These are phyloP conservation scores for Eucalyptus regnans DNA, from an alignment of 345 rosid species.

Conservation along the genomic window DNA sequence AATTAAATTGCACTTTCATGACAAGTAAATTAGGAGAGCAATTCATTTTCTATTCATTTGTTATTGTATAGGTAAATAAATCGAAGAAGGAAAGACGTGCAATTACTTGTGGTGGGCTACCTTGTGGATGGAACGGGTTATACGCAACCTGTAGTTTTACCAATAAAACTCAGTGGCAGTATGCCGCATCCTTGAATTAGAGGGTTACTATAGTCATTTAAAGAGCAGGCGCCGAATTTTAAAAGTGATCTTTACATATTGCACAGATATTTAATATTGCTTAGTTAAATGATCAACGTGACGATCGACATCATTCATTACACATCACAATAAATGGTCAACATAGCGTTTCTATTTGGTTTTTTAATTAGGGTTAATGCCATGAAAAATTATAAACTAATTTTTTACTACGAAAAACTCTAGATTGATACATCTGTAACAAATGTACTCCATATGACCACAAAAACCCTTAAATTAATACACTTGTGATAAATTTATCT, in stretches of 20 bases:
- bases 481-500: too few species aligned
- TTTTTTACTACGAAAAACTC: too few species aligned
- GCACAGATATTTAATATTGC: not conserved
- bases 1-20: fast-evolving
- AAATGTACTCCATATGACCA: too few species aligned
- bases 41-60: not conserved
- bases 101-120: not conserved
- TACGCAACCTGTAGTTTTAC: not conserved
- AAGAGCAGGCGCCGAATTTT: not conserved
- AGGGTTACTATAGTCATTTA: not conserved
- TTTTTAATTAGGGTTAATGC: too few species aligned
- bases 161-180: not conserved
- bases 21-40: not conserved
- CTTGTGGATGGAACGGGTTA: not conserved
- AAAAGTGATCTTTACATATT: not conserved
- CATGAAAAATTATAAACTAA: too few species aligned
- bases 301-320: not conserved
- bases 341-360: not conserved
- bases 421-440: fast-evolving
- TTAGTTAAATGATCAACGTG: too few species aligned
- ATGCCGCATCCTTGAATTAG: not conserved
- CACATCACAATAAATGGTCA: not conserved
- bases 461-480: too few species aligned
- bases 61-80: not conserved
- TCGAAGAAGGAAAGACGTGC: not conserved